Evolutionary conservation across 139 green algal species (phyloP), one percentile per base, ranked within the genome.

Genomic region (Yamagishiella unicocca): DNA sequence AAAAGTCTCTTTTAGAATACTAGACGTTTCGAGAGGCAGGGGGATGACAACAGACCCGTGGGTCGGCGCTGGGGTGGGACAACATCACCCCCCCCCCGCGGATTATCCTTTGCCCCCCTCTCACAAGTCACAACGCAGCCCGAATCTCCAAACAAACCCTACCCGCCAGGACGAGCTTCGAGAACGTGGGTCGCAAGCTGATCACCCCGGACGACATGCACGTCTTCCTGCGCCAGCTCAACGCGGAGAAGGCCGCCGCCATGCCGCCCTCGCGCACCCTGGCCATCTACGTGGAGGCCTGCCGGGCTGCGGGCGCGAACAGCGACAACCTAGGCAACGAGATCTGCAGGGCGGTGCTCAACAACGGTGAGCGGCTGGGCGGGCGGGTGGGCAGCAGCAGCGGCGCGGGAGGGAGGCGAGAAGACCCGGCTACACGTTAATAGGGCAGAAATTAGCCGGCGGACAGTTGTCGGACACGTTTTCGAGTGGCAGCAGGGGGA

Each of bases 151-250:
- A n/a, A n/a, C n/a, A n/a, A n/a, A n/a, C n/a, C n/a, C n/a, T n/a
- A n/a, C n/a, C n/a, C n/a, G n/a, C 10, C 72, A 82, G 75, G 75
- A 10, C 64, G 43, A 38, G 29, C 27, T 87, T 75, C 45, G 81
- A 87, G 10, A 78, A 50, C 43, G 46, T 61, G 27, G 64, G 64
- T 22, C 46, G 55, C 78, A 84, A 74, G 27, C 68, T 79, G 45
- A 43, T 87, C 43, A 87, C 81, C 3, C 81, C 66, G 27, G 81
- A 87, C 64, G 81, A 87, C 64, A 43, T 87, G 31, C 4, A 31
- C 29, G 2, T 78, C 2, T 87, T 87, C 64, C 81, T 87, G 33
- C 66, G 81, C 29, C 45, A 68, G 31, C 64, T 87, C 4, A 70
- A 78, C 24, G 10, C 66, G n/a, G 81, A 87, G 64, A 79, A 79